Base-by-base conservation (phyloP, 192 early-diverging fungal genomes). In the Umbelopsis vinacea region DNA sequence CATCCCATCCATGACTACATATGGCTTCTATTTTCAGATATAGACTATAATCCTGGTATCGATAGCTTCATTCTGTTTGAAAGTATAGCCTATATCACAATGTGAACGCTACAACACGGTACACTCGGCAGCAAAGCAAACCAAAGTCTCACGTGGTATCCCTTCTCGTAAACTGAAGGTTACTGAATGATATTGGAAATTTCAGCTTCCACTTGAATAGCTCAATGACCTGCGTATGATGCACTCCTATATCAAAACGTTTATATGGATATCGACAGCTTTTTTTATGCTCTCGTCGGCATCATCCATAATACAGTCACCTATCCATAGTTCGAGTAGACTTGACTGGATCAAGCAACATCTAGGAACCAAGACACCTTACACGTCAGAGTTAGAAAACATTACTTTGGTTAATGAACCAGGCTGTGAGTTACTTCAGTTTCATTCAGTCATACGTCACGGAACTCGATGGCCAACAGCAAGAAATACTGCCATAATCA, bases 381-480 rank as follows among this genome's bases (percentile, higher is more conserved):
- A 72, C 26, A 37, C 53, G 22, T 6, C 26, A 19, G 57, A 19
- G 11, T 0, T 12, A 35, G 7, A 10, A 22, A 35, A 63, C n/a
- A 37, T 19, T 7, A 43, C 4, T 21, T 23, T 4, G 3, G 37
- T 43, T n/a, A 2, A 0, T 19, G 45, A 46, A 26, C 14, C 29
- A 3, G 35, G 7, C 24, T 72, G 71, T 54, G 9, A 22, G 26
- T n/a, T 72, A 9, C 19, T 33, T 21, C 71, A 72, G n/a, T 19
- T 45, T 45, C 71, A 72, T 24, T 38, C 38, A 10, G 52, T 72
- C 4, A 45, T 46, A 52, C 71, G 71, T 4, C 71, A 72, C 23
- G 71, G 71, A 40, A 72, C 71, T 9, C 71, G 71, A 37, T 72
- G 55, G 43, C 71, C 71, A 1, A 72, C 52, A 6, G 45, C 17